phyloP scores from a whole-genome alignment of 306 rosid genomes.

The Fragaria ananassa region DNA sequence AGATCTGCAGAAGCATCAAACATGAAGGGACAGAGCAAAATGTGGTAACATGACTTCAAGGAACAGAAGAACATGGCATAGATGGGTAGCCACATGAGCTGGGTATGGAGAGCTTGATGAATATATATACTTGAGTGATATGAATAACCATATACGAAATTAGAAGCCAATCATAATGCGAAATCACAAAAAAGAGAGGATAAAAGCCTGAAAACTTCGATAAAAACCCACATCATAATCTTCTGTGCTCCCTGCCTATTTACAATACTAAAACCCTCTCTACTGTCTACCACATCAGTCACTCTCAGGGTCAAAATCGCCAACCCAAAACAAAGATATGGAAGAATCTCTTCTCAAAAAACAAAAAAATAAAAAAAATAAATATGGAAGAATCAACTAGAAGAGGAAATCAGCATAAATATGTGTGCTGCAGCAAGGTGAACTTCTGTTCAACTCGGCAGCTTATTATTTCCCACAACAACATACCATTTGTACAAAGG shows the following conservation, averaged over 20 bases:
- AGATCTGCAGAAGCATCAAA: background rate
- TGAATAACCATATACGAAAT: background rate
- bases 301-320: no score
- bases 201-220: no score
- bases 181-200: no score
- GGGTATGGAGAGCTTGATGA: background rate
- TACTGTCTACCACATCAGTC: no score
- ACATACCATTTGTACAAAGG: constrained; percentile 1
- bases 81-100: background rate
- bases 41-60: background rate
- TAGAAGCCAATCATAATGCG: no score
- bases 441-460: constrained; percentile 9
- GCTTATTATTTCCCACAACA: background rate
- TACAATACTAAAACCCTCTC: no score
- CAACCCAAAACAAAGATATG: no score
- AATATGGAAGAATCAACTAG: background rate
- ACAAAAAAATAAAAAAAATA: no score
- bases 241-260: no score
- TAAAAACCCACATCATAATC: no score
- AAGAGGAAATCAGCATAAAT: background rate
- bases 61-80: background rate
- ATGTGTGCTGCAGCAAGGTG: background rate
- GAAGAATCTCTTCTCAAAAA: background rate
- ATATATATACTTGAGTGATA: background rate
- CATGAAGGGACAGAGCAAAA: background rate